Evolutionary conservation across 495 filamentous ascomycete species (phyloP).

Genomic region (Aspergillus incahuasiensis): DNA sequence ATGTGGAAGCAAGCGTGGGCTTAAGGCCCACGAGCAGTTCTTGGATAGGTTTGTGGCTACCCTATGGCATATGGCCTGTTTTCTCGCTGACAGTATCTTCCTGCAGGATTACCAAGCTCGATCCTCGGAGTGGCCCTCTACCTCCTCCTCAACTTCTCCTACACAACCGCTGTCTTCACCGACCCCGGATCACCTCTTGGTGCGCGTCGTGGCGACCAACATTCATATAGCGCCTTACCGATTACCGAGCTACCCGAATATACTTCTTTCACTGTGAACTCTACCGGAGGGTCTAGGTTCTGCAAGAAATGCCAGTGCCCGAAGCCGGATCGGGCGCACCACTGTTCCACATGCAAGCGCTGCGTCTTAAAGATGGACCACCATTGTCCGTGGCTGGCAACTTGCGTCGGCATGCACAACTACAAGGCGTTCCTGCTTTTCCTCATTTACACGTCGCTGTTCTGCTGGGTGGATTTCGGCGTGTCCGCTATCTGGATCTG

Average conservation of each 20-base stretch:
- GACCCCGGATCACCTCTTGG: conserved; percentile 67
- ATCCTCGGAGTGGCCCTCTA: conserved; percentile 68
- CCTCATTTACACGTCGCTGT: conserved; percentile 82
- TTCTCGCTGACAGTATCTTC: conserved; percentile 4
- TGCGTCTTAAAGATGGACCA: conserved; percentile 99
- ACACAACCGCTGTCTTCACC: conserved; percentile 89
- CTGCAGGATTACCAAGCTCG: conserved; percentile 40
- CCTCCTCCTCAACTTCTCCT: conserved; percentile 75
- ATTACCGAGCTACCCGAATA: conserved; percentile 56
- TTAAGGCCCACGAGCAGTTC: conserved; percentile 48
- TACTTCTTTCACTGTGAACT: conserved; percentile 82
- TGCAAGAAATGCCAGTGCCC: conserved; percentile 95
- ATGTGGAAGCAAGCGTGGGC: conserved; percentile 76
- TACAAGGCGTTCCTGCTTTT: conserved; percentile 96
- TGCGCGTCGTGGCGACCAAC: conserved; percentile 25
- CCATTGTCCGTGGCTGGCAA: conserved; percentile 97
- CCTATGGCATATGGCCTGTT: neutral
- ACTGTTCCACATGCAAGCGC: conserved; percentile 87
- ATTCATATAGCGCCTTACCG: conserved; percentile 60
- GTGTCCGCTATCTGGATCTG: conserved; percentile 75
- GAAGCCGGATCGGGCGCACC: conserved; percentile 94
- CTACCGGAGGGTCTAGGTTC: conserved; percentile 76
- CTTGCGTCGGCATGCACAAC: conserved; percentile 88
- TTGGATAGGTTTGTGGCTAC: conserved; percentile 61
- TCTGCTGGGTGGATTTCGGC: conserved; percentile 76